Evolutionary conservation across 2,329 filamentous ascomycete genomes (phyloP).

Genomic region (Ilyonectria sp.): DNA sequence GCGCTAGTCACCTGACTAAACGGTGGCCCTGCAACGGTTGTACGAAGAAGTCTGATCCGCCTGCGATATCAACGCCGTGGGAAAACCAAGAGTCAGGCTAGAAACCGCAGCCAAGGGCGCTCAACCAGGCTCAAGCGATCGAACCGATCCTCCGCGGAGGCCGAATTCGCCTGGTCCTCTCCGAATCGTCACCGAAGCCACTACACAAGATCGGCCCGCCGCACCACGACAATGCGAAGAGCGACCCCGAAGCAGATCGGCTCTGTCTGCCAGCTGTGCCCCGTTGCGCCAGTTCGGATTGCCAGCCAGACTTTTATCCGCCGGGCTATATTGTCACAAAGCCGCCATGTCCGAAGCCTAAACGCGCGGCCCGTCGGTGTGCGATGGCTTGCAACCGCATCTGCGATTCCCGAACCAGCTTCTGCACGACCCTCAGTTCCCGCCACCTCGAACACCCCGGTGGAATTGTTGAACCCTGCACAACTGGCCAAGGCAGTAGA

Average conservation of each 20-base stretch:
- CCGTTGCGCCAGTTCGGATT: conserved; percentile 51
- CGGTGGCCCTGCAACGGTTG: conserved; percentile 5
- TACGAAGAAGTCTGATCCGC: conserved; percentile 15
- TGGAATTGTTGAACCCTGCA: conserved; percentile 55
- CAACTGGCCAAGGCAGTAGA: conserved; percentile 60
- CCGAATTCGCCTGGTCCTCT: background rate
- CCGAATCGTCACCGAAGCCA: background rate
- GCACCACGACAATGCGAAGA: conserved; percentile 56
- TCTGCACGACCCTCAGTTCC: conserved; percentile 33
- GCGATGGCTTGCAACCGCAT: conserved; percentile 49
- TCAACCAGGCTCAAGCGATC: conserved; percentile 17
- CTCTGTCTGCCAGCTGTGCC: conserved; percentile 62
- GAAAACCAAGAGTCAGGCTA: conserved; percentile 4
- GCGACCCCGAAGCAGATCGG: conserved; percentile 51
- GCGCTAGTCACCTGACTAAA: conserved; percentile 27
- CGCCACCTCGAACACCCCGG: conserved; percentile 37
- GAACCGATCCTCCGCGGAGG: conserved; percentile 15
- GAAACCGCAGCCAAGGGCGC: conserved; percentile 14
- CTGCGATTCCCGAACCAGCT: conserved; percentile 40
- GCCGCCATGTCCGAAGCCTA: conserved; percentile 31
- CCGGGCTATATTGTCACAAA: conserved; percentile 41
- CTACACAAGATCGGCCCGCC: background rate
- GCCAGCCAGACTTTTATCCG: conserved; percentile 44
- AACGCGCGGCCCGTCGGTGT: conserved; percentile 28
- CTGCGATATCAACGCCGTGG: background rate